These are phyloP conservation scores for Fusarium praegraminearum DNA, from an alignment of 2,329 filamentous ascomycete genomes.

Conservation along the genomic window DNA sequence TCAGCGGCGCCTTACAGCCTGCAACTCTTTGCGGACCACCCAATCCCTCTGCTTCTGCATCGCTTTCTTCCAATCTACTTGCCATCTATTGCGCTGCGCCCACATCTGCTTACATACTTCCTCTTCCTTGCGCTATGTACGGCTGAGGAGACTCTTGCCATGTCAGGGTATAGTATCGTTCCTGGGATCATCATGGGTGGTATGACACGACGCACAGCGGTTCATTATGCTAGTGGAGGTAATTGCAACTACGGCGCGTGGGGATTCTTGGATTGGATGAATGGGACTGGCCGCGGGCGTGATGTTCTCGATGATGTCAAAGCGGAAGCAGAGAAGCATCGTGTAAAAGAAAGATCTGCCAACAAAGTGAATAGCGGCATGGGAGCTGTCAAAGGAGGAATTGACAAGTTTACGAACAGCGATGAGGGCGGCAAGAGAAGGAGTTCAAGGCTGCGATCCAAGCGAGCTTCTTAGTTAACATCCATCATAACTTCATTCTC, in stretches of 20 bases:
- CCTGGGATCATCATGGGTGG: constrained; percentile 67
- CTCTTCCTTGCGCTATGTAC: constrained; percentile 72
- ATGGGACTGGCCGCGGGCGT: constrained; percentile 66
- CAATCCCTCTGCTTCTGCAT: constrained; percentile 70
- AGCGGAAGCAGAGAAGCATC: constrained; percentile 68
- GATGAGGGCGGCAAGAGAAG: constrained; percentile 46
- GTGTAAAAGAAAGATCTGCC: constrained; percentile 58
- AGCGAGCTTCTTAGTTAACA: constrained; percentile 21
- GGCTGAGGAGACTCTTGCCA: constrained; percentile 73
- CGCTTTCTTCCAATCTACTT: constrained; percentile 75
- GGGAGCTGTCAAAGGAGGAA: constrained; percentile 50
- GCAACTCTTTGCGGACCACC: constrained; percentile 75
- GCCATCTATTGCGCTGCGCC: constrained; percentile 72
- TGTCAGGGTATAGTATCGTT: constrained; percentile 74
- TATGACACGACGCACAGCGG: constrained; percentile 56
- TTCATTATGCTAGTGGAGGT: constrained; percentile 68
- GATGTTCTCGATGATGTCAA: constrained; percentile 66
- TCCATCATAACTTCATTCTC: constrained; percentile 3
- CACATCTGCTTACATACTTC: constrained; percentile 79
- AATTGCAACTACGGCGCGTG: constrained; percentile 71
- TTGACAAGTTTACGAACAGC: constrained; percentile 48
- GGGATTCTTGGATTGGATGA: constrained; percentile 72
- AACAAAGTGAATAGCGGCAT: constrained; percentile 52
- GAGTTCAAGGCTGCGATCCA: constrained; percentile 46
- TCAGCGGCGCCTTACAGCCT: constrained; percentile 70